A percentile compares a stretch with the other conserved stretches of the same genome.
Evolutionary conservation across 208 protist species (phyloP).

Genomic region (Strigomonas culicis): DNA sequence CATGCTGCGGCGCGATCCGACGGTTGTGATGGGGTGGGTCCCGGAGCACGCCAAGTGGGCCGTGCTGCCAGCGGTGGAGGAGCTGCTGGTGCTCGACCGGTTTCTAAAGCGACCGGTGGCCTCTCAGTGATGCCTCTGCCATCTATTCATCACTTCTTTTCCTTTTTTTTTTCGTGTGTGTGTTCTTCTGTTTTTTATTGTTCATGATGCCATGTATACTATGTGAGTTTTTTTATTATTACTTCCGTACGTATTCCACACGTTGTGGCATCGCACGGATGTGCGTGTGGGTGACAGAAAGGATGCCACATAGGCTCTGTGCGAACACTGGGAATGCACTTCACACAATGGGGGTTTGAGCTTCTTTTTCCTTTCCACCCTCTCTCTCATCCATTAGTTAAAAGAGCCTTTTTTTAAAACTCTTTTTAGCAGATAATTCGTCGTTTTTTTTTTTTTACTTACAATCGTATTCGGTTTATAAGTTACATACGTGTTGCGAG

Average conservation of each 20-base stretch:
- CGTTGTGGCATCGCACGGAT: too few species aligned
- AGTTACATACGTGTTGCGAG: too few species aligned
- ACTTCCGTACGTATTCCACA: too few species aligned
- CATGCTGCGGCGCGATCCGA: conserved; percentile 47
- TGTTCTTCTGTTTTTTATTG: conserved; percentile 2
- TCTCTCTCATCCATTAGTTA: not conserved
- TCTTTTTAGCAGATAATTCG: too few species aligned
- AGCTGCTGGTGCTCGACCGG: conserved; percentile 71
- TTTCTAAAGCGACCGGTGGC: conserved; percentile 28
- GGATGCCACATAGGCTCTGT: too few species aligned
- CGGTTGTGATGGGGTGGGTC: conserved; percentile 51
- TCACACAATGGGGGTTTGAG: too few species aligned
- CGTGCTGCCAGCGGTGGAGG: conserved; percentile 65
- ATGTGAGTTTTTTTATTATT: not conserved
- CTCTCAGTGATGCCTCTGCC: not conserved
- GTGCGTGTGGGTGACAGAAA: too few species aligned
- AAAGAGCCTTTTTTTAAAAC: too few species aligned
- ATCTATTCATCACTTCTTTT: not conserved
- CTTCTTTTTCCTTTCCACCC: too few species aligned
- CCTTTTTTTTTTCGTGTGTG: not conserved
- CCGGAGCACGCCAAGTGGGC: conserved; percentile 60
- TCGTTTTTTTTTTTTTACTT: too few species aligned
- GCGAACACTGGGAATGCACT: too few species aligned
- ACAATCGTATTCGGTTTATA: too few species aligned
- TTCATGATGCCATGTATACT: not conserved